Conservation (phyloP, 371 early-diverging fungal genomes). For the Entomophthora muscae region DNA sequence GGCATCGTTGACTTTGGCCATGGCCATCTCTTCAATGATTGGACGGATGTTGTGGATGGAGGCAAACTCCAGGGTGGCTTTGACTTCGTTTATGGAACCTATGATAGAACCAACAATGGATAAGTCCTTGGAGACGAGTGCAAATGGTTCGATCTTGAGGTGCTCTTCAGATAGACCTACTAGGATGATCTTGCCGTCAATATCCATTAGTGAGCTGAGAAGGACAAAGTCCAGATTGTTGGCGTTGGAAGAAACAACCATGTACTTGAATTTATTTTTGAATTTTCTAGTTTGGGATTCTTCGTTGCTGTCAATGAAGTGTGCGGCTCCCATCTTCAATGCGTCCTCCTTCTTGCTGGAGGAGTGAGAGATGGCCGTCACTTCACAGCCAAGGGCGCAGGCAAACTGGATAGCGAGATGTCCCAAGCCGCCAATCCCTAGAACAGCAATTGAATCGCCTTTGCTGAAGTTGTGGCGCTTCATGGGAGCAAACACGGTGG, state of each 20-base stretch:
- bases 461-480: constrained; percentile 26
- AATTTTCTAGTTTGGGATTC: too few species aligned
- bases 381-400: constrained; percentile 33
- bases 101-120: constrained; percentile 48
- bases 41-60: constrained; percentile 41
- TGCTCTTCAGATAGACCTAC: constrained; percentile 45
- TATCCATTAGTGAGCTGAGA: constrained; percentile 27
- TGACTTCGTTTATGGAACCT: constrained; percentile 32
- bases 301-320: constrained; percentile 21
- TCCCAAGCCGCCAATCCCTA: constrained; percentile 54
- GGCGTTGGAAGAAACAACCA: constrained; percentile 36
- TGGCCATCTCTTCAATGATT: constrained; percentile 36
- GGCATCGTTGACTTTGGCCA: constrained; percentile 47
- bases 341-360: constrained; percentile 40
- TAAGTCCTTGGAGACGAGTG: constrained; percentile 26
- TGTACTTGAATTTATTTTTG: constrained; percentile 20
- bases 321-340: constrained; percentile 42
- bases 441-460: constrained; percentile 35
- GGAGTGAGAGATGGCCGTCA: constrained; percentile 45
- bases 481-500: constrained; percentile 44
- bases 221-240: constrained; percentile 26
- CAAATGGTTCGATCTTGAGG: constrained; percentile 18
- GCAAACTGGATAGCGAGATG: constrained; percentile 53
- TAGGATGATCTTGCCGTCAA: constrained; percentile 32
- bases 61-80: constrained; percentile 52